Base-by-base conservation (phyloP, 2,329 filamentous ascomycete species). In the Pseudogymnoascus sp. region DNA sequence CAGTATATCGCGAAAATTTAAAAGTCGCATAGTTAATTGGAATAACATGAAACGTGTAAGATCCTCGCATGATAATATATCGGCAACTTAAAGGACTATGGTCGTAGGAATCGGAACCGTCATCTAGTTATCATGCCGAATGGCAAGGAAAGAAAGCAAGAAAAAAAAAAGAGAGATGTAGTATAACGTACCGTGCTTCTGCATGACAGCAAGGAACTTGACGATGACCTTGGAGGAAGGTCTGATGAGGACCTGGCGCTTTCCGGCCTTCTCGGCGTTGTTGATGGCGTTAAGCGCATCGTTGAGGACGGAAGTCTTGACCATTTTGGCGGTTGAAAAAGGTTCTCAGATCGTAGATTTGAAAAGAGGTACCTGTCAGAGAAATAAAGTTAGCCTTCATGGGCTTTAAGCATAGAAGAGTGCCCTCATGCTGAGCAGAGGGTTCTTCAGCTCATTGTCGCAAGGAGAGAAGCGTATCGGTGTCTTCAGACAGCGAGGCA, bases 81-180 rank as follows among this genome's bases (percentile, higher is more conserved):
- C 95, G 93, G 91, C 87, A 87, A 96, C 87, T 97, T 97, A 99
- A 97, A 99, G 91, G 93, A 91, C 93, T 91, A 87, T 88, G 84
- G 87, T 89, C 90, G 92, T 97, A 80, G 79, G 82, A 76, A 78
- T 85, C 86, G 86, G 88, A 88, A 93, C 88, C 87, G 86, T 91
- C 88, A 89, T 91, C 93, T 96, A 99, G 95, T 97, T 97, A 97
- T 97, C 91, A 97, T 89, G 89, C 93, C 93, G 95, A 95, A 87
- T 75, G 73, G 70, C 63, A 63, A 66, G 66, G 47, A 64, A 63
- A 63, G n/a, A 17, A 50, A 59, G n/a, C 7, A 19, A n/a, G 64
- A 47, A 40, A 57, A 13, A 33, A 53, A 59, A 64, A 62, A 35
- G 36, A 61, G 67, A 67, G 2, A 28, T 8, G 1, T 28, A 60